Conservation (phyloP, 2,329 filamentous ascomycete species). For the Aureobasidium zeae region DNA sequence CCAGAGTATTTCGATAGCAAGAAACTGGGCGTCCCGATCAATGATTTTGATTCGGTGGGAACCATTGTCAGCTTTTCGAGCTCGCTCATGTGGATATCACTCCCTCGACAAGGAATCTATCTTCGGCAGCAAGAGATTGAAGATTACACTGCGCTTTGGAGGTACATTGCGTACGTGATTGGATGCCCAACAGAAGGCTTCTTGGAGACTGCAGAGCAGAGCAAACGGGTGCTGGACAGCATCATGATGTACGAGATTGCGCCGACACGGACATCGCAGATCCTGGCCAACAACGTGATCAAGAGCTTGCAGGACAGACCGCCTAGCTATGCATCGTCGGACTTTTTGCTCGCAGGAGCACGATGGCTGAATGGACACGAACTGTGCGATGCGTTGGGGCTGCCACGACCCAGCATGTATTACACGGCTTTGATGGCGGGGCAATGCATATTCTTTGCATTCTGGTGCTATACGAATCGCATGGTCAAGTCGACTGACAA, state of each 20-base stretch:
- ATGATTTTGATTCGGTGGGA: slow-evolving; percentile 63
- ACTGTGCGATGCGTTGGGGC: slow-evolving; percentile 50
- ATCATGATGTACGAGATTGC: slow-evolving; percentile 57
- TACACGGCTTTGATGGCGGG: slow-evolving; percentile 53
- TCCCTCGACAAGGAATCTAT: slow-evolving; percentile 65
- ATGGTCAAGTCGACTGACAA: slow-evolving; percentile 40
- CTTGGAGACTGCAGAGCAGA: slow-evolving; percentile 48
- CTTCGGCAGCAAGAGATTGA: slow-evolving; percentile 51
- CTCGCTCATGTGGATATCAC: slow-evolving; percentile 55
- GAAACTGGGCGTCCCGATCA: slow-evolving; percentile 58
- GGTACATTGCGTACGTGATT: slow-evolving; percentile 62
- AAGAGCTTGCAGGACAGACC: slow-evolving; percentile 55
- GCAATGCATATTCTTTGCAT: slow-evolving; percentile 58
- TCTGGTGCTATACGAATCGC: slow-evolving; percentile 45
- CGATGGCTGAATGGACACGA: slow-evolving; percentile 61
- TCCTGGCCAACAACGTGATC: slow-evolving; percentile 68
- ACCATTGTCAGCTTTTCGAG: slow-evolving; percentile 64
- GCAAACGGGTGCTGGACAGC: slow-evolving; percentile 57
- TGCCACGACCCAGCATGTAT: slow-evolving; percentile 48
- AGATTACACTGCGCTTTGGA: slow-evolving; percentile 69
- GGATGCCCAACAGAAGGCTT: slow-evolving; percentile 54
- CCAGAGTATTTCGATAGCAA: slow-evolving; percentile 55
- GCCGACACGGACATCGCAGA: slow-evolving; percentile 52
- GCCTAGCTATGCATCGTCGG: slow-evolving; percentile 54
- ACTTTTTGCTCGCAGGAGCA: slow-evolving; percentile 59